Evolutionary conservation across 805 yeast genomes (phyloP).

Genomic region (Saccharomycopsis malanga): DNA sequence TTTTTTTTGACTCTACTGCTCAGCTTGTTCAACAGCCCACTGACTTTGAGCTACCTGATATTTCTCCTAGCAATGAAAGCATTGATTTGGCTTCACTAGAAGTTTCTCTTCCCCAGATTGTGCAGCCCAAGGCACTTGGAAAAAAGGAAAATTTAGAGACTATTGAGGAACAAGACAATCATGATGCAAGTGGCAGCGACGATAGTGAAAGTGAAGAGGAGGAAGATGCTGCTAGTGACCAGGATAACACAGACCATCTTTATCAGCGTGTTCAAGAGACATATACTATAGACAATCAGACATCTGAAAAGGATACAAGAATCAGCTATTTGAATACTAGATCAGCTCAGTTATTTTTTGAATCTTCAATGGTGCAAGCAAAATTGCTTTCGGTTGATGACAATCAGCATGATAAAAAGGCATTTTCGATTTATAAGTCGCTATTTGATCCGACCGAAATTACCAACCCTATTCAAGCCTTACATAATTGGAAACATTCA

Average conservation of each 20-base stretch:
- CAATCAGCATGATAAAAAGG: constrained; percentile 32
- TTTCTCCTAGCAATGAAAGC: neutral
- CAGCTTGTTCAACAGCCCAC: constrained; percentile 28
- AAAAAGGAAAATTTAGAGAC: constrained; percentile 5
- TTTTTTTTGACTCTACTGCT: constrained; percentile 48
- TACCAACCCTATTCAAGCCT: constrained; percentile 41
- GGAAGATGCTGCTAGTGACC: constrained; percentile 10
- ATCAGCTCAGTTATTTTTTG: constrained; percentile 60
- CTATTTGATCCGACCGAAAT: constrained; percentile 41
- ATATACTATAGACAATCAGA: neutral
- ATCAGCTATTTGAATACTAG: constrained; percentile 44
- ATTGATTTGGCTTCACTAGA: neutral
- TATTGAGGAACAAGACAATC: neutral
- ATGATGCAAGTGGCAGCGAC: neutral
- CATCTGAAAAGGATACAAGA: neutral
- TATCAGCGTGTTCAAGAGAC: neutral
- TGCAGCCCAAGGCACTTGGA: constrained; percentile 6
- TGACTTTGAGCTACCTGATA: neutral
- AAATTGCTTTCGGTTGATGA: neutral
- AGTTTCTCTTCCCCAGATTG: neutral
- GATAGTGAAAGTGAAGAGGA: constrained; percentile 18
- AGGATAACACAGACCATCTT: neutral
- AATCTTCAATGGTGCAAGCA: constrained; percentile 34
- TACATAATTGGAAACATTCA: constrained; percentile 34
- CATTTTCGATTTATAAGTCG: constrained; percentile 63